Conservation (phyloP, 1,139 yeast genomes). For the Magnusiomyces clavatus region DNA sequence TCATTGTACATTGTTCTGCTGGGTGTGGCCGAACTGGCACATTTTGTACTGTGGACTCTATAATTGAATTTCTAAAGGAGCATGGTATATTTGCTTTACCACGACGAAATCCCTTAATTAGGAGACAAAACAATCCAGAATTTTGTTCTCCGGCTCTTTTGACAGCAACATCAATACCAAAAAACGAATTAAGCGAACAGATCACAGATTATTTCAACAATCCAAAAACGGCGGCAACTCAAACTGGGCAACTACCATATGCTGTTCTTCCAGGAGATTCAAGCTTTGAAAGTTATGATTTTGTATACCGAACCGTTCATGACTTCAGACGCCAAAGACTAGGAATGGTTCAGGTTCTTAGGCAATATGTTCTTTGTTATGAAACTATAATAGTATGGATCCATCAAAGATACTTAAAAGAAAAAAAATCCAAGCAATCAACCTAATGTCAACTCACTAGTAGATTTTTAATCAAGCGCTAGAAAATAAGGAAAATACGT, state of each 20-base stretch:
- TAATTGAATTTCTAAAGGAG: conserved; percentile 40
- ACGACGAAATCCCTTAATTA: no score
- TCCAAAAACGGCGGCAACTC: conserved; percentile 11
- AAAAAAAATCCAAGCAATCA: not conserved
- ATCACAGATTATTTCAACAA: not conserved
- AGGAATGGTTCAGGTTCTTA: conserved; percentile 75
- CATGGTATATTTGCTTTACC: conserved; percentile 11
- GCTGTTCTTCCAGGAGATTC: conserved; percentile 19
- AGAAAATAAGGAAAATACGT: no score
- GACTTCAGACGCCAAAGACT: conserved; percentile 63
- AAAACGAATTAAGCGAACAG: not conserved
- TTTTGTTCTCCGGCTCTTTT: no score
- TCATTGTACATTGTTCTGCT: conserved; percentile 79
- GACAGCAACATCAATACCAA: not conserved
- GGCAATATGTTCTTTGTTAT: conserved; percentile 68
- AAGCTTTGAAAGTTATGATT: conserved; percentile 34
- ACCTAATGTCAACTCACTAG: no score
- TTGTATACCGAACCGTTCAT: conserved; percentile 48
- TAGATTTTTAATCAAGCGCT: no score
- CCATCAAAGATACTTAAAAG: conserved; percentile 7
- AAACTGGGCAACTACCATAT: conserved; percentile 8
- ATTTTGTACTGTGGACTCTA: conserved; percentile 65
- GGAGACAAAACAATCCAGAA: no score
- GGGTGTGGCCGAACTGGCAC: conserved; percentile 94
- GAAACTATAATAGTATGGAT: conserved; percentile 39